Percentiles rank a stretch among this genome's conserved stretches.
Conservation (phyloP, 2,329 filamentous ascomycete species). For the Monosporascus sp. region DNA sequence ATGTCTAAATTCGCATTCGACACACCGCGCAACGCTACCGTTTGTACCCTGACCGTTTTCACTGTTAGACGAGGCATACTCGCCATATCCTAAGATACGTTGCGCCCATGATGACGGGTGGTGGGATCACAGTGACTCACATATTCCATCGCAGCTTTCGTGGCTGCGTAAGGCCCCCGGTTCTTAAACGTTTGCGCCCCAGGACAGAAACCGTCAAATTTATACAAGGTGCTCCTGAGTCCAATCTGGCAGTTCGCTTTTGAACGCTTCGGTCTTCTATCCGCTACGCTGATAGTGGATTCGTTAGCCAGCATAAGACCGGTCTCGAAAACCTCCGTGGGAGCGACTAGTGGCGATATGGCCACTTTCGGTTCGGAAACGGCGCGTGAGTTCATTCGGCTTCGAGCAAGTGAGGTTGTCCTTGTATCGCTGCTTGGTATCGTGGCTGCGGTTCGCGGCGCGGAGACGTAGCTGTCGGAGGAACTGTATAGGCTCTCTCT, state of each 20-base stretch:
- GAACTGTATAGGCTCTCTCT: slow-evolving; percentile 12
- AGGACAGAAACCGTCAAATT: slow-evolving; percentile 33
- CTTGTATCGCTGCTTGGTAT: slow-evolving; percentile 17
- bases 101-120: neutral
- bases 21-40: slow-evolving; percentile 13
- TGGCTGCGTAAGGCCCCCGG: slow-evolving; percentile 31
- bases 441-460: slow-evolving; percentile 5
- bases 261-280: slow-evolving; percentile 2
- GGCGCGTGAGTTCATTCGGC: neutral
- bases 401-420: slow-evolving; percentile 11
- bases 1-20: slow-evolving; percentile 16
- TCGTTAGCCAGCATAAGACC: slow-evolving; percentile 17
- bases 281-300: slow-evolving; percentile 3
- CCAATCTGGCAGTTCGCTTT: slow-evolving; percentile 28
- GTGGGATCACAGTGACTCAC: slow-evolving; percentile 8
- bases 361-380: neutral
- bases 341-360: slow-evolving; percentile 1
- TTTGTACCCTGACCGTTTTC: slow-evolving; percentile 9
- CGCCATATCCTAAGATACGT: too few species aligned
- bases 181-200: slow-evolving; percentile 33
- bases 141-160: slow-evolving; percentile 24
- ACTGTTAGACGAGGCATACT: slow-evolving; percentile 1
- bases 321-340: slow-evolving; percentile 9
- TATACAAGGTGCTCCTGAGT: slow-evolving; percentile 30
- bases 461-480: slow-evolving; percentile 13